Base-by-base conservation (phyloP, 73 alveolate genomes). In the Paramecium caudatum region DNA sequence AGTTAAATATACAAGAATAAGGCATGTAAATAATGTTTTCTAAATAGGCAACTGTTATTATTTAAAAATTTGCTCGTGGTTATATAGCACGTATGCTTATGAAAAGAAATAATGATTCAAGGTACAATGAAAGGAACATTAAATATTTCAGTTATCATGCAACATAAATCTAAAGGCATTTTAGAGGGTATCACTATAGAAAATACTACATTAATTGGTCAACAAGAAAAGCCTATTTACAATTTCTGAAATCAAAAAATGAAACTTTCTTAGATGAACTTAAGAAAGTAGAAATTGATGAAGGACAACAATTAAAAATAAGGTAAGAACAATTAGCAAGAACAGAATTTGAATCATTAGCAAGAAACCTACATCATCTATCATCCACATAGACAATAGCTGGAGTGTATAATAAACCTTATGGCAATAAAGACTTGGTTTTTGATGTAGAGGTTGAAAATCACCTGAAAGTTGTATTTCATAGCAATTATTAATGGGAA, bases 351-450 rank as follows among this genome's bases (percentile, higher is more conserved):
- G 90, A 92, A 4, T 85, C 93, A 46, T 82, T 95, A 15, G 97
- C 97, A 21, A 80, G 93, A 21, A 95, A 95, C 50, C 85, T 95
- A 41, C 98, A 95, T 82, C 98, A 95, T 70, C 91, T 95, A 47
- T 70, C 92, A 30, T 92, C 97, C 15, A 95, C 98, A 3, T 93
- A 90, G 55, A 94, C 93, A 13, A 92, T 92, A 46, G 97, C 98
- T 34, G 98, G 98, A 15, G 97, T 95, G 6, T 95, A 94, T 78
- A 95, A 95, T 82, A 88, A 96, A n/a, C 98, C 98, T 0, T 95
- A 92, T 86, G 97, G 92, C 10, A 90, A 92, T 55, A 95, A 95
- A 61, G 97, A 97, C 27, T 86, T 94, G 25, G 97, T 94, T 1
- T 95, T 94, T 78, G 95, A 95, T 86, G 93, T 92, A 33, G 97